These are phyloP conservation scores for Trichoderma atroviride DNA, from an alignment of 2,329 filamentous ascomycete species.

Conservation along the genomic window DNA sequence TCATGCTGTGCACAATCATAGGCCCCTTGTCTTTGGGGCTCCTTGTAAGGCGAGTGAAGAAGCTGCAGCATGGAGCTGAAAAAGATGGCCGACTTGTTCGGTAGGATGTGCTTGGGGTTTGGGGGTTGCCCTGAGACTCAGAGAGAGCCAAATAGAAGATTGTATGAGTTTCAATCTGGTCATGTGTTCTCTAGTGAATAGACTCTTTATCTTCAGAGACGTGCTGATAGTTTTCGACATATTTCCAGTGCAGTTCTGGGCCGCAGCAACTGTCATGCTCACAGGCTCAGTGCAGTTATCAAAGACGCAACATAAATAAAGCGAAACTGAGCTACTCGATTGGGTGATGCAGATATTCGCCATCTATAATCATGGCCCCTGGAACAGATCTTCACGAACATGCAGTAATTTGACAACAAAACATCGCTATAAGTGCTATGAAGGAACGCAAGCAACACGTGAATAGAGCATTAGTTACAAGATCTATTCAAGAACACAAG, in stretches of 20 bases:
- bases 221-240: not conserved
- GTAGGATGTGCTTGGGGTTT: conserved; percentile 22
- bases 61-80: conserved; percentile 18
- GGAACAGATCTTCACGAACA: too few relatives aligned
- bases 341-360: too few relatives aligned
- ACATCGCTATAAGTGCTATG: too few relatives aligned
- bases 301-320: too few relatives aligned
- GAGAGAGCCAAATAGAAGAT: not conserved
- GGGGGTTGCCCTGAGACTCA: conserved; percentile 7
- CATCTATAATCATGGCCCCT: too few relatives aligned
- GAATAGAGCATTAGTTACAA: too few relatives aligned
- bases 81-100: not conserved
- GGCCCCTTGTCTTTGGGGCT: conserved; percentile 54
- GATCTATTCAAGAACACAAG: too few relatives aligned
- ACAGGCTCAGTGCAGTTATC: not conserved
- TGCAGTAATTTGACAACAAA: too few relatives aligned
- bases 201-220: not conserved
- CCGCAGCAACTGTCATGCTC: not conserved
- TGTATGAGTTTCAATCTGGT: not conserved
- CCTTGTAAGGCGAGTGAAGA: conserved; percentile 46
- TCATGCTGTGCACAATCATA: conserved; percentile 56
- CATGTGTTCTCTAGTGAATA: not conserved
- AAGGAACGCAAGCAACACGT: too few relatives aligned
- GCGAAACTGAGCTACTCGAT: too few relatives aligned
- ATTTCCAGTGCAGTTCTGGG: not conserved